phyloP scores from a whole-genome alignment of 495 filamentous ascomycete species.

The Neurospora intermedia region DNA sequence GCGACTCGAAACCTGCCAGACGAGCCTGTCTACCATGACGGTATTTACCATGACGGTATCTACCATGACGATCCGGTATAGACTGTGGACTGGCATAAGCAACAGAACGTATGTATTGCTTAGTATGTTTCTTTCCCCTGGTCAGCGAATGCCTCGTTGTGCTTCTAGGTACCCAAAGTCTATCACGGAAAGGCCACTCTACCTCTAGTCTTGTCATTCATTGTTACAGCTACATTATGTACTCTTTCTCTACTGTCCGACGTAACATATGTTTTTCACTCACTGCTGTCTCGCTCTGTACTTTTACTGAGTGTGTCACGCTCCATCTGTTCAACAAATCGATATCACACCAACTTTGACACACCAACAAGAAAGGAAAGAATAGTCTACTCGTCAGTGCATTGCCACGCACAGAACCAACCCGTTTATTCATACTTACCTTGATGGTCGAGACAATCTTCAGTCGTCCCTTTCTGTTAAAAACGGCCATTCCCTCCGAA shows the following conservation, averaged over 20 bases:
- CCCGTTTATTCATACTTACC: background rate
- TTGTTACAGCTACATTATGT: background rate
- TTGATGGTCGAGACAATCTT: background rate
- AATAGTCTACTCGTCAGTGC: background rate
- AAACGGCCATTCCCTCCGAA: background rate
- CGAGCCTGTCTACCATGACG: slow-evolving; percentile 16
- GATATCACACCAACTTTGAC: background rate
- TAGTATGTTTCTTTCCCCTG: background rate
- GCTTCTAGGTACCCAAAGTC: background rate
- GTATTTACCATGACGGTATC: slow-evolving; percentile 18
- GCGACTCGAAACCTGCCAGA: slow-evolving; percentile 4
- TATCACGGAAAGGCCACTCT: background rate
- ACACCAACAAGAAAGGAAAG: background rate
- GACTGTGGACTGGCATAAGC: background rate
- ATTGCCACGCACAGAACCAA: too few relatives aligned
- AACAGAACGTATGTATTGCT: background rate
- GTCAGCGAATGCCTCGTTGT: background rate
- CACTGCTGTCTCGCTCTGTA: background rate
- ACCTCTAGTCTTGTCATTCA: background rate
- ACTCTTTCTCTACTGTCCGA: background rate
- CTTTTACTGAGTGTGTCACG: background rate
- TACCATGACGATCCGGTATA: slow-evolving; percentile 23
- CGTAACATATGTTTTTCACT: background rate
- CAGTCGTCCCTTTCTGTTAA: background rate
- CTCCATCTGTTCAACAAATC: background rate